These are phyloP conservation scores for Phylloporus sp. DNA, from an alignment of 768 basidiomycete species.

Conservation along the genomic window DNA sequence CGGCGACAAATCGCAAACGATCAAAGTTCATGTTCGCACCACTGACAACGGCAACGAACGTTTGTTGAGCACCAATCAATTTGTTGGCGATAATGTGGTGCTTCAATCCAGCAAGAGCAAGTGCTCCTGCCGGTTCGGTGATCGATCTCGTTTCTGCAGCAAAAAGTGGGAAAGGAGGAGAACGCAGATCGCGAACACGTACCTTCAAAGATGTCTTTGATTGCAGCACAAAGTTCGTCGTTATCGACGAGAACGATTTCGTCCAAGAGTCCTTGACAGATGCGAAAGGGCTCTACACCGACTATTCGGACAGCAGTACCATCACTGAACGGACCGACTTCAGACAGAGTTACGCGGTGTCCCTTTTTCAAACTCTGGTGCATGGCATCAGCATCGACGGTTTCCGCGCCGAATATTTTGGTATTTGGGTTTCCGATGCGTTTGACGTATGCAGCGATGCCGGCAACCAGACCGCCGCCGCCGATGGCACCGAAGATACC, in stretches of 20 bases:
- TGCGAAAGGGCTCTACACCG: conserved; percentile 89
- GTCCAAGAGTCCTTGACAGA: conserved; percentile 83
- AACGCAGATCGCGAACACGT: conserved; percentile 8
- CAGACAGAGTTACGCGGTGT: conserved; percentile 73
- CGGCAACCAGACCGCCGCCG: conserved; percentile 90
- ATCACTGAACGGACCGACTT: conserved; percentile 96
- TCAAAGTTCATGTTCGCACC: conserved; percentile 99
- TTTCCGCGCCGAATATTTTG: conserved; percentile 88
- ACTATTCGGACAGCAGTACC: conserved; percentile 97
- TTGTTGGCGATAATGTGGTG: conserved; percentile 77
- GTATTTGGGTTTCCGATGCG: conserved; percentile 82
- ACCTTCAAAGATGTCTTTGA: conserved; percentile 99
- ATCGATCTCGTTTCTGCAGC: conserved; percentile 80
- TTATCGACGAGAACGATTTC: conserved; percentile 82
- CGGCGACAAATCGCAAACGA: conserved; percentile 93
- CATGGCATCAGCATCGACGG: conserved; percentile 94
- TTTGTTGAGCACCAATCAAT: conserved; percentile 76
- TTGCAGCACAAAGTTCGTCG: conserved; percentile 96
- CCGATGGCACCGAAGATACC: conserved; percentile 90
- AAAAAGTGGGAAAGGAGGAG: background rate
- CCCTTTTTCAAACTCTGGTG: conserved; percentile 73
- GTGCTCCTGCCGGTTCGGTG: conserved; percentile 93
- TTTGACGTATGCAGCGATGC: conserved; percentile 88
- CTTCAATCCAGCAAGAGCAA: conserved; percentile 89
- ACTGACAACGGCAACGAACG: conserved; percentile 87